Percentiles rank a stretch among this genome's conserved stretches.
These are phyloP conservation scores for Sungouiella thailandica DNA, from an alignment of 805 yeast genomes.

Conservation along the genomic window DNA sequence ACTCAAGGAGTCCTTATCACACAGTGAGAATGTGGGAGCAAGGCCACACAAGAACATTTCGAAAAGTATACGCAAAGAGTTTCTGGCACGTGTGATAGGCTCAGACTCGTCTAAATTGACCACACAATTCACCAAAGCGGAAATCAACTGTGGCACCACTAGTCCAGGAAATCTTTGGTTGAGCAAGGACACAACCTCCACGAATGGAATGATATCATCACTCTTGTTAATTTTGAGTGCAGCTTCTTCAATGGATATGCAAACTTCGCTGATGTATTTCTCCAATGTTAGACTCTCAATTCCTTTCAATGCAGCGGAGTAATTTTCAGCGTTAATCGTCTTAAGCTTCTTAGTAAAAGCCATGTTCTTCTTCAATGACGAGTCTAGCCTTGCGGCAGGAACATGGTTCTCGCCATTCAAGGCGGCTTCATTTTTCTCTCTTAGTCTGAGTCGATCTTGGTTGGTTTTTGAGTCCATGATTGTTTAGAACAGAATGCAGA, in stretches of 20 bases:
- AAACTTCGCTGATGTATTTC: constrained; percentile 70
- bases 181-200: constrained; percentile 63
- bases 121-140: constrained; percentile 9
- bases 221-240: constrained; percentile 45
- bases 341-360: constrained; percentile 71
- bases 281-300: constrained; percentile 58
- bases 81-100: constrained; percentile 6
- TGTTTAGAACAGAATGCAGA: too few species aligned
- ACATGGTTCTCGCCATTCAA: constrained; percentile 44
- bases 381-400: constrained; percentile 44
- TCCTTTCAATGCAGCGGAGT: constrained; percentile 49
- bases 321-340: constrained; percentile 49
- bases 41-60: constrained; percentile 11
- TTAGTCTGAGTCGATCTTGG: neutral
- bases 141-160: constrained; percentile 8
- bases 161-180: constrained; percentile 64
- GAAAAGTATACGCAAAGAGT: constrained; percentile 8
- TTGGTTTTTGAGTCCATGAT: too few species aligned
- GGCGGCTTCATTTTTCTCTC: constrained; percentile 24
- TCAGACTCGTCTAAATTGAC: constrained; percentile 2
- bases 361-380: constrained; percentile 77
- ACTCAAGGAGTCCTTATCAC: constrained; percentile 7
- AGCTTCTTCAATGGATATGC: constrained; percentile 60
- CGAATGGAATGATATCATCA: constrained; percentile 58
- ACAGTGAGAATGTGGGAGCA: constrained; percentile 9